Percentiles rank a stretch among this genome's conserved stretches.
Conservation (phyloP, 306 rosid species). For the Quillaja saponaria region DNA sequence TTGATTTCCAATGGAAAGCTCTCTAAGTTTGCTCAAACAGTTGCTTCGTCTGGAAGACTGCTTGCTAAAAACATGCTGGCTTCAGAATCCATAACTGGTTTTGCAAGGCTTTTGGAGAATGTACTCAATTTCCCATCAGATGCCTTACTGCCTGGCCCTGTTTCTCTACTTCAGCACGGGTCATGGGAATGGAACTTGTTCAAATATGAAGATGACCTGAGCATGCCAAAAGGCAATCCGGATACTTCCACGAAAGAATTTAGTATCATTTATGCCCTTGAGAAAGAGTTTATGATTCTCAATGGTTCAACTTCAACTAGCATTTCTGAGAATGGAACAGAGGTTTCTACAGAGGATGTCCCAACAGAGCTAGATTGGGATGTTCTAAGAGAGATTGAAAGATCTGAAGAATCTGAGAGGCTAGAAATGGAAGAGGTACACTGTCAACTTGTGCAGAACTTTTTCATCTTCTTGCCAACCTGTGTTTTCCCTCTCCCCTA, state of each 20-base stretch:
- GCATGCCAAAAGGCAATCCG: constrained; percentile 34
- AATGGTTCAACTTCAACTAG: constrained; percentile 47
- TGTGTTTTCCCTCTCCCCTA: constrained; percentile 12
- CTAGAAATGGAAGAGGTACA: constrained; percentile 87
- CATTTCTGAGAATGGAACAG: constrained; percentile 47
- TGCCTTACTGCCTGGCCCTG: constrained; percentile 63
- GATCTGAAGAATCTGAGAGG: constrained; percentile 71
- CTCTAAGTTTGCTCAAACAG: constrained; percentile 69
- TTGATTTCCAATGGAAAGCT: constrained; percentile 80
- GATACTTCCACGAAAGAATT: constrained; percentile 31
- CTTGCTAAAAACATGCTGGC: constrained; percentile 78
- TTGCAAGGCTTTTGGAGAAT: constrained; percentile 88
- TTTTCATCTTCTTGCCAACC: constrained; percentile 20
- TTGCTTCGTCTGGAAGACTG: constrained; percentile 84
- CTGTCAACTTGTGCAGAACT: constrained; percentile 31
- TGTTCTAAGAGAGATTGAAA: constrained; percentile 66
- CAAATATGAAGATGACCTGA: constrained; percentile 43
- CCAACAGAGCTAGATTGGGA: constrained; percentile 75
- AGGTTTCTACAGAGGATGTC: constrained; percentile 44
- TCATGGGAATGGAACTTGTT: constrained; percentile 86
- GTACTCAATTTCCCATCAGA: constrained; percentile 82
- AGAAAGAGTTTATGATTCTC: constrained; percentile 49
- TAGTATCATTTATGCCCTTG: constrained; percentile 65
- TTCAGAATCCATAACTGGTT: constrained; percentile 75
- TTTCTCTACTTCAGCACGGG: constrained; percentile 68